Conservation (phyloP, 225 moss, liverwort and hornwort genomes). For the Bryoerythrophyllum caledonicum region DNA sequence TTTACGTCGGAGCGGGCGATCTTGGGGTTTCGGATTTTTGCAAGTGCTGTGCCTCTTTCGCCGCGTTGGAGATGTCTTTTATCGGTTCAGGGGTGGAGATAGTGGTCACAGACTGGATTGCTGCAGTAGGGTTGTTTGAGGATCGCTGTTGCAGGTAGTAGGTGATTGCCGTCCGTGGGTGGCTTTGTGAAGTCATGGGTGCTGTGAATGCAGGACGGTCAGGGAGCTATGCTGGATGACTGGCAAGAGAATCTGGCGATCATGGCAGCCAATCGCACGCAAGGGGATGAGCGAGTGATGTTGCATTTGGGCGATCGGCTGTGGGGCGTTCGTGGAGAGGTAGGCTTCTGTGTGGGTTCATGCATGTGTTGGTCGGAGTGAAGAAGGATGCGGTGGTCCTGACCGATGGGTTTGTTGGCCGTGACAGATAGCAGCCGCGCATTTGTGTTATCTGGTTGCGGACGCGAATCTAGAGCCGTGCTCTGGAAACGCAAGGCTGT, state of each 20-base stretch:
- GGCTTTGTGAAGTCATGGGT: conserved; percentile 1
- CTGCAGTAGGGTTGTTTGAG: neutral
- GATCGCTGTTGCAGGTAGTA: neutral
- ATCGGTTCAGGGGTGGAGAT: neutral
- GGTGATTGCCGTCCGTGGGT: neutral
- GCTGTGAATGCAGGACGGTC: conserved; percentile 50
- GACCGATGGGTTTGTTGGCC: neutral
- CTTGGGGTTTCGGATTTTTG: conserved; percentile 28
- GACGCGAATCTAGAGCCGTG: conserved; percentile 64
- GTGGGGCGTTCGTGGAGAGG: conserved; percentile 78
- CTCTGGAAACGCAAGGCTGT: conserved; percentile 66
- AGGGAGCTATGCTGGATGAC: conserved; percentile 75
- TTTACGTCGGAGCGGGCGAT: neutral
- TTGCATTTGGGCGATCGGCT: conserved; percentile 77
- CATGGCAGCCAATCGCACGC: conserved; percentile 50
- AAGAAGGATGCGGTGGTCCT: conserved; percentile 6
- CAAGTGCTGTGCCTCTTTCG: neutral
- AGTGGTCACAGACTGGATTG: neutral
- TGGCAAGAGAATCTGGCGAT: conserved; percentile 70
- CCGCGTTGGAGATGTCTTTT: neutral
- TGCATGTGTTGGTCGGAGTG: conserved; percentile 1
- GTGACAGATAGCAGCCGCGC: conserved; percentile 76
- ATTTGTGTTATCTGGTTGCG: conserved; percentile 82
- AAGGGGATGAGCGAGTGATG: conserved; percentile 80
- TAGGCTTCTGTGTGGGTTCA: conserved; percentile 21